Evolutionary conservation across 2,329 filamentous ascomycete species (phyloP), one percentile per base, ranked within the genome.

Genomic region (Pyrenochaeta sp.): DNA sequence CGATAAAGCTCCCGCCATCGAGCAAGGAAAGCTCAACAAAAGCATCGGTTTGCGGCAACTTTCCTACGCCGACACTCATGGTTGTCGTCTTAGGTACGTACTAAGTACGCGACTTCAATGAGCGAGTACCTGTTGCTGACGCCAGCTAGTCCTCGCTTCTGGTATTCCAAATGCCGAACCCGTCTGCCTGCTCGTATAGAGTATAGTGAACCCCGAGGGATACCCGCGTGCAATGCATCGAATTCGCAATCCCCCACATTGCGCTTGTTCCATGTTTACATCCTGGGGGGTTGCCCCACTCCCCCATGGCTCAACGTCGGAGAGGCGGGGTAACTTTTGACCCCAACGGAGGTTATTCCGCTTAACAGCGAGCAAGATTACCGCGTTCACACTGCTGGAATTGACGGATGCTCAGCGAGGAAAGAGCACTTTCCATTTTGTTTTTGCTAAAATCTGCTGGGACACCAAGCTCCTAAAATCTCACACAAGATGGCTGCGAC

Each of bases 1-100:
- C 65, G 5, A 66, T 49, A 32, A 69, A 68, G 26, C 65, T 69
- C 6, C 65, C 65, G 7, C 65, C 65, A 56, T 69, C 65, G 17
- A 69, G 53, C 6, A 69, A 43, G 3, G 55, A 57, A 6, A 69
- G 40, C 5, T 59, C 22, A 3, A 69, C 60, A 15, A 48, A 58
- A 13, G 58, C 55, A 30, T 51, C 43, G 0, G 57, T 52, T 22
- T 45, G 37, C 30, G 62, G 58, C 14, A 54, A 24, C 7, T n/a
- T 14, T 34, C 31, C n/a, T 13, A n/a, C 13, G 13, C n/a, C 19
- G 7, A 19, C 10, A 11, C 17, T 24, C 10, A 19, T 31, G 10
- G 9, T 20, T 28, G 26, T 15, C 26, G 38, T 40, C 4, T n/a
- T 37, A 9, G 13, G 31, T 23, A 22, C 13, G n/a, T n/a, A n/a